phyloP scores from a whole-genome alignment of 2,329 filamentous ascomycete genomes.

The Gliomastix tumulicola region DNA sequence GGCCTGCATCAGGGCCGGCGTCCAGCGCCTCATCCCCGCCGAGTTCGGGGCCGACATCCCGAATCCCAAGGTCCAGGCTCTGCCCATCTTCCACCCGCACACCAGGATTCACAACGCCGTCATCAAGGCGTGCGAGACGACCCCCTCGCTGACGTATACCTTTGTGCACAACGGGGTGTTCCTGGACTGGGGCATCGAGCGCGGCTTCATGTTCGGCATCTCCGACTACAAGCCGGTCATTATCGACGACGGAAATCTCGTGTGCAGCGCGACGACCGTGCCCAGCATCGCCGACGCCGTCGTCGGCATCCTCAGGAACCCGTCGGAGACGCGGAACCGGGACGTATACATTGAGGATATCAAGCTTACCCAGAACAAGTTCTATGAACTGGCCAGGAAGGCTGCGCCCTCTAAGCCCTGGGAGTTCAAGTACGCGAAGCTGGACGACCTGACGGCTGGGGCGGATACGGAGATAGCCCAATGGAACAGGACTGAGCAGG shows the following conservation, averaged over 20 bases:
- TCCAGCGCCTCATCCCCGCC: conserved; percentile 54
- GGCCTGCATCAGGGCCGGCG: conserved; percentile 50
- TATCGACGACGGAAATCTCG: conserved; percentile 40
- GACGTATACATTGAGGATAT: conserved; percentile 35
- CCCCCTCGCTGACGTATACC: conserved; percentile 44
- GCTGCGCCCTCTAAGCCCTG: conserved; percentile 36
- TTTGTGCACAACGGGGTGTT: conserved; percentile 46
- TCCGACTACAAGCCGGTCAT: conserved; percentile 30
- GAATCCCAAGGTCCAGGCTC: conserved; percentile 22
- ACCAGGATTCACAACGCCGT: conserved; percentile 29
- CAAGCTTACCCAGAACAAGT: conserved; percentile 33
- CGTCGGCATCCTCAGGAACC: conserved; percentile 37
- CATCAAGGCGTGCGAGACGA: conserved; percentile 24
- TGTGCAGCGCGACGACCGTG: conserved; percentile 41
- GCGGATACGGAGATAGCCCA: conserved; percentile 19
- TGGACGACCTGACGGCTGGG: conserved; percentile 7
- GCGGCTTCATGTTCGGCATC: conserved; percentile 34
- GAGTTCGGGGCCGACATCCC: conserved; percentile 39
- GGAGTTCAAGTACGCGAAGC: conserved; percentile 25
- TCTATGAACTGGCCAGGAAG: conserved; percentile 39
- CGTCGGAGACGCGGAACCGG: conserved; percentile 45
- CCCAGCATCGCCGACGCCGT: conserved; percentile 38
- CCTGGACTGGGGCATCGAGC: conserved; percentile 47
- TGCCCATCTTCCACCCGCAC: conserved; percentile 48
- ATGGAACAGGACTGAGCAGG: conserved; percentile 16